Evolutionary conservation across 164 flowering plant genomes (phyloP).

Genomic region (Chimonanthus praecox): DNA sequence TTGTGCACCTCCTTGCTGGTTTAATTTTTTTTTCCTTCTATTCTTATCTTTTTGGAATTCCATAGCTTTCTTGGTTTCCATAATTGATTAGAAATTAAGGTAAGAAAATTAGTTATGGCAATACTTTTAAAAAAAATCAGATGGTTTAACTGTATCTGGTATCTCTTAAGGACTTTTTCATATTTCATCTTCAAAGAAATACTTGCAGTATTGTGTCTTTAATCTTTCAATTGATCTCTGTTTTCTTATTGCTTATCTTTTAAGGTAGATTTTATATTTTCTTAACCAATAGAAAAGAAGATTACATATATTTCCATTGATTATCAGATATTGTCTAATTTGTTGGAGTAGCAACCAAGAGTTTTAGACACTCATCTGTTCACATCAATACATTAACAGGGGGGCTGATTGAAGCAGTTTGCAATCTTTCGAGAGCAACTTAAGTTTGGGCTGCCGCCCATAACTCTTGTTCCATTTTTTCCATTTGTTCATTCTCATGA

Average conservation of each 20-base stretch:
- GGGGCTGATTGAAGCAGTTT: neutral
- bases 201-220: neutral
- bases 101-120: neutral
- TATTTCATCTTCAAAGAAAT: neutral
- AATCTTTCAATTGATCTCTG: neutral
- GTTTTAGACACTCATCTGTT: neutral
- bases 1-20: constrained; percentile 14
- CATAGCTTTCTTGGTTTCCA: neutral
- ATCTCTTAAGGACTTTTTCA: neutral
- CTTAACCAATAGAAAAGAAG: neutral
- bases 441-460: neutral
- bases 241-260: neutral
- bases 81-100: neutral
- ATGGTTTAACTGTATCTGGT: neutral
- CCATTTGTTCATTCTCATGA: neutral
- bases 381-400: neutral
- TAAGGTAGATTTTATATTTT: neutral
- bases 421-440: too few species aligned
- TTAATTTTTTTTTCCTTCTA: too few species aligned
- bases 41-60: neutral
- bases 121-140: neutral
- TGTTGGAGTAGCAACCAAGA: neutral
- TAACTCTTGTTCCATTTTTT: neutral
- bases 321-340: too few species aligned
- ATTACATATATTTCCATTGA: too few species aligned